Base-by-base conservation (phyloP, 176 grass and related monocot genomes). In the Musa troglodytarum region DNA sequence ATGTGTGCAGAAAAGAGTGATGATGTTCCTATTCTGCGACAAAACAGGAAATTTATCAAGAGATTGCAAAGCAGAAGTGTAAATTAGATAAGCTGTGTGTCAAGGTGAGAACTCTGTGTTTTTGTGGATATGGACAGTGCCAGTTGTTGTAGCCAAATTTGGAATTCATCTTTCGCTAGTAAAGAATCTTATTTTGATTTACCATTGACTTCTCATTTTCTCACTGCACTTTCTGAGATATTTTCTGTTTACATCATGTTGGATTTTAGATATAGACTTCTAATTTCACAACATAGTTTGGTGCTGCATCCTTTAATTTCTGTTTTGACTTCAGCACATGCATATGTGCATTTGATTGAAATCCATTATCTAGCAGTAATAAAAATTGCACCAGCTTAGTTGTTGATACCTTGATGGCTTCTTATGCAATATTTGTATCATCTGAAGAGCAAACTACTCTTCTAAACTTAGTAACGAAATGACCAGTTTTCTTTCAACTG, bases 61-160 rank as follows among this genome's bases (percentile, higher is more conserved):
- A 82, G 74, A 74, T 98, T 25, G 78, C 75, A 51, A 82, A 84
- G 25, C 84, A 91, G 77, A 91, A 87, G 84, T 91, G 83, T 76
- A 89, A 89, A 54, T 76, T 98, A 78, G 82, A 86, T 68, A 89
- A 86, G 57, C 81, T 98, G 69, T 49, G 85, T 52, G 73, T 84
- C 68, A 98, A 98, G 90, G 95, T 98, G 43, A 73, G 28, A 50
- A 53, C 15, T 52, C 50, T 28, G 5, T 63, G 10, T 13, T 53
- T 11, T 28, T 24, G 11, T 70, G n/a, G 17, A 10, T 8, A 29
- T 64, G 22, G 20, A 15, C 68, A 52, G 23, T 15, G 21, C 10
- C 10, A 63, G 52, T 73, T 73, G 23, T 51, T 73, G 21, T 43
- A 43, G 34, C 34, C 34, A 43, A 53, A 9, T 26, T 73, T 73